Evolutionary conservation across 768 basidiomycete species (phyloP), one percentile per base, ranked within the genome.

Genomic region (Termitomyces sp.): DNA sequence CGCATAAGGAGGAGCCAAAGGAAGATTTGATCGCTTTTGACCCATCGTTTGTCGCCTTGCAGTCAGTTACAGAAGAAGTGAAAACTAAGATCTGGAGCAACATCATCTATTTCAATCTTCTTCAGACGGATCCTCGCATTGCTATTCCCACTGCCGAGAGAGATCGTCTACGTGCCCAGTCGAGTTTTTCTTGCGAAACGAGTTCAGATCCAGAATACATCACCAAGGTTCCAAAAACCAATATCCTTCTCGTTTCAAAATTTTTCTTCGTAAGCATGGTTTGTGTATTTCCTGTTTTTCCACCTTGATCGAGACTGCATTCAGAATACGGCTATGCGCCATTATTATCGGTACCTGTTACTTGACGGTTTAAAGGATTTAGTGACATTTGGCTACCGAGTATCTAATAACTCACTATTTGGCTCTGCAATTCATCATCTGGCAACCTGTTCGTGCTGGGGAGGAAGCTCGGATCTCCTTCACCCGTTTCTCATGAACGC

Each of bases 51-150:
- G 44, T 56, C n/a, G 55, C 55, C 14, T 45, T 56, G 35, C 41
- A 44, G 44, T 56, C 49, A 34, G 21, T 28, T 28, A 7, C 37
- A 24, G 24, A 56, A 24, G 42, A 37, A 8, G 49, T 45, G 7
- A 56, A 51, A 44, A 7, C n/a, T 9, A 15, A 51, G 21, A 51
- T 56, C 21, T 51, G 37, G 32, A 51, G 43, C 28, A 45, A 51
- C 22, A 51, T 56, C 11, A 45, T 56, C 32, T 51, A 45, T 49
- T 56, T 56, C 43, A 38, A 19, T 21, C 48, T 56, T 45, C 35
- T 56, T 14, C 17, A 9, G 14, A 19, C 19, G 3, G 15, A 41
- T 28, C 19, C 17, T 11, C 11, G 14, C 10, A 2, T 17, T 30
- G 2, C 28, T n/a, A 22, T 12, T 51, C 10, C 6, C 1, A 2